Evolutionary conservation across 495 filamentous ascomycete species (phyloP), one percentile per base, ranked within the genome.

Genomic region (Xylaria longipes): DNA sequence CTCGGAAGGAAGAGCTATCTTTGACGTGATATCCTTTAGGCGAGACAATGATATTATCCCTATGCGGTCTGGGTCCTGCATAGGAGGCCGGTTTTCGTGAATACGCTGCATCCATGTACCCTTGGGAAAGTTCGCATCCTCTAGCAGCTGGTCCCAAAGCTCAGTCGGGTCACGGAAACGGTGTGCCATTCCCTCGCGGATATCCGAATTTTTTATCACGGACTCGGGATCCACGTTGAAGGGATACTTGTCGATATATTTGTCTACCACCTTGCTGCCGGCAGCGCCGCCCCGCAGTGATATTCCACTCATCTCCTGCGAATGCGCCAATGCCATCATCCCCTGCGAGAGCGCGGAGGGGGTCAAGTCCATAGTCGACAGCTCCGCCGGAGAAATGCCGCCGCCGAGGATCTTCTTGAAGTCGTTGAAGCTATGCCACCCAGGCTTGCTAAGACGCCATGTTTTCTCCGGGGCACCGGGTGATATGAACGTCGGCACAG

Each of bases 321-420:
- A 37, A n/a, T 29, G 37, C 22, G 46, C 39, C 20, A 70, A 35
- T 56, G 68, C 31, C 9, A 70, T 11, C 68, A 70, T 64, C 5
- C 68, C 57, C 7, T 41, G 37, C 1, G 29, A 27, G 1, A 39
- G 5, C 7, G 68, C 64, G 3, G 56, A 0, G 1, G 22, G 4
- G 0, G 2, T 15, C 1, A 22, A 8, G 29, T 43, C 9, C 15
- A 12, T 17, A 2, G 8, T 25, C 8, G 17, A 60, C 22, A 29
- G 25, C 35, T 70, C 68, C 12, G 29, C 41, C 3, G 11, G 33
- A 45, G 46, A 14, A 1, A 70, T 7, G 12, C 68, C 68, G 33
- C 68, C 68, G n/a, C 68, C 68, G 2, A 70, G 27, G 3, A 54
- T 43, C n/a, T 12, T 33, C 35, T 70, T 70, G 46, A 70, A 56